Evolutionary conservation across 495 filamentous ascomycete species (phyloP), one percentile per base, ranked within the genome.

Genomic region (Sporormia fimetaria): DNA sequence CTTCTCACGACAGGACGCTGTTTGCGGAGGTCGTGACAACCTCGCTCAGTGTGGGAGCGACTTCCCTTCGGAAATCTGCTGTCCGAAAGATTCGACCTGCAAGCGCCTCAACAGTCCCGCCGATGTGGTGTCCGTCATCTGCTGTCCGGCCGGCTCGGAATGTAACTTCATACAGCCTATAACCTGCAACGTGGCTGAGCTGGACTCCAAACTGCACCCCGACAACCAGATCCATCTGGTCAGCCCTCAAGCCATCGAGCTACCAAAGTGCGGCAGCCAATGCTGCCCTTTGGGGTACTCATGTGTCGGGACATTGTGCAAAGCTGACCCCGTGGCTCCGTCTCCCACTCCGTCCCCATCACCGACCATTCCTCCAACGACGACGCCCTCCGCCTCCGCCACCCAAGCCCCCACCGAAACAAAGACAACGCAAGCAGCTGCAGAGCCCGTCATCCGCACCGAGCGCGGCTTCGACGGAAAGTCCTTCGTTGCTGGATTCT

Each of bases 261-360:
- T 87, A 9, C 59, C 63, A 10, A 44, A 28, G 17, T 62, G 59
- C 29, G 59, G 55, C 2, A 26, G 57, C 7, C 62, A 57, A 6
- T 92, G 84, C 61, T 83, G 79, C 59, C 87, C 87, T 0, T 76
- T 81, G 51, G 87, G 86, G 14, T 93, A 82, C 55, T 68, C 60
- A 11, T 94, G 87, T 63, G 56, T 63, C 17, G 60, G 62, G 17
- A 55, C 63, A 35, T 60, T 45, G 20, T 62, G 69, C 22, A 16
- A 40, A 21, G 20, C 34, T 9, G 7, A 34, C 49, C 8, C 41
- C 22, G 4, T 9, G 34, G 49, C 37, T 6, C 15, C 27, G 15
- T 20, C 42, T 10, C 33, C 47, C 12, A 51, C 34, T 54, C 49
- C 69, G 10, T 17, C 30, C 3, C 44, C 24, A 17, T 47, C 45